Base-by-base conservation (phyloP, 2,329 filamentous ascomycete genomes). In the Penicillium sumatraense region DNA sequence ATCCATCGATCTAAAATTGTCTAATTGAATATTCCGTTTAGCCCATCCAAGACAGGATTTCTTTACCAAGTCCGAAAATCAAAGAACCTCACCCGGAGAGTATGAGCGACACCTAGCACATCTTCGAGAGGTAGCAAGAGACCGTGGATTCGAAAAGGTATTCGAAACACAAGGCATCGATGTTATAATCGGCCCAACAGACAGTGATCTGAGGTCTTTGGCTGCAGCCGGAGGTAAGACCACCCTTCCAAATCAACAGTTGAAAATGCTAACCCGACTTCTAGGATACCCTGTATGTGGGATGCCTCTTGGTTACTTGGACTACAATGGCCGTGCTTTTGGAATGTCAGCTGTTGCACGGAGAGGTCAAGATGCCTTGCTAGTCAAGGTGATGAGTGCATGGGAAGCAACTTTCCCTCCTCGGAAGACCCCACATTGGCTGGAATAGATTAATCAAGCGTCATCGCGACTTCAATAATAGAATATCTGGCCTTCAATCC, bases 391-490 rank as follows among this genome's bases (percentile, higher is more conserved):
- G 11, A 57, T 57, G 54, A 60, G 57, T 36, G 57, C 54, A 5
- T 60, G 57, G 57, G 57, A 57, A 45, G 51, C 57, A n/a, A 57
- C 52, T 2, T 51, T 57, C 14, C 54, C 57, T 45, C 21, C 44
- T 5, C 51, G 57, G 18, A 51, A 48, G 42, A 44, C 53, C 14
- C 53, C 53, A 45, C 47, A 13, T 3, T 46, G 42, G 42, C 42
- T 46, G 9, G 42, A 29, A 31, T 31, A 46, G 27, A 27, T 18
- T 33, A 46, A 27, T 21, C 5, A 18, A 3, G 6, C 13, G 42
- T 31, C 42, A 21, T n/a, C n/a, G 16, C 26, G 9, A 20, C 4
- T 23, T 24, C 24, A 31, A 23, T n/a, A 46, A 16, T 5, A 11
- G 5, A 14, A 20, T 10, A 21, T 5, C 26, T 4, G 10, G 13